Percentiles rank a stretch among this genome's conserved stretches.
These are phyloP conservation scores for Epicoccum sorghinum DNA, from an alignment of 2,329 filamentous ascomycete genomes.

Conservation along the genomic window DNA sequence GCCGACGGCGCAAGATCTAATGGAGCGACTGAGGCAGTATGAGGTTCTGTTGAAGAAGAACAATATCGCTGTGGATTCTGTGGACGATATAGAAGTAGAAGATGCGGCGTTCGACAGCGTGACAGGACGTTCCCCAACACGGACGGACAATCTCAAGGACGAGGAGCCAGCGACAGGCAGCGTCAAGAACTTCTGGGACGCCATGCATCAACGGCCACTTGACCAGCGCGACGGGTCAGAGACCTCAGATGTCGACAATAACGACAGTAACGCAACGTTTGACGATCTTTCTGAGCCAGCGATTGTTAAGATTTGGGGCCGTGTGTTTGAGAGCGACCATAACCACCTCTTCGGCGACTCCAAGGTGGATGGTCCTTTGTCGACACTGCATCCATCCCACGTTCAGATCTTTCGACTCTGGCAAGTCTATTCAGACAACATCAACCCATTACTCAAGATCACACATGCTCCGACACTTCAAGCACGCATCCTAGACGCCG, in stretches of 20 bases:
- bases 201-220: slow-evolving; percentile 23
- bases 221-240: background rate
- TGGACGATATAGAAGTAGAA: background rate
- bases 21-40: slow-evolving; percentile 72
- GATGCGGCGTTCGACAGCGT: background rate
- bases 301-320: slow-evolving; percentile 56
- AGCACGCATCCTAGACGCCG: slow-evolving; percentile 66
- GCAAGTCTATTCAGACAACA: slow-evolving; percentile 69
- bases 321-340: slow-evolving; percentile 50
- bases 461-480: slow-evolving; percentile 46
- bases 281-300: slow-evolving; percentile 18
- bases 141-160: slow-evolving; percentile 1
- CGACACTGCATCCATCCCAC: slow-evolving; percentile 67
- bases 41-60: slow-evolving; percentile 70
- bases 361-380: slow-evolving; percentile 63
- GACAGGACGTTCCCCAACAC: background rate
- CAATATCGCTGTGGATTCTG: slow-evolving; percentile 70
- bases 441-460: slow-evolving; percentile 40
- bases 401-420: slow-evolving; percentile 73
- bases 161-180: slow-evolving; percentile 7
- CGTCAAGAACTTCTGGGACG: slow-evolving; percentile 30
- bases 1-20: slow-evolving; percentile 72
- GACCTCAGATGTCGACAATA: slow-evolving; percentile 1
- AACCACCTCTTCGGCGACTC: slow-evolving; percentile 61
- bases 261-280: slow-evolving; percentile 10